Evolutionary conservation across 2,329 filamentous ascomycete genomes (phyloP).

Genomic region (Xylariales sp.): DNA sequence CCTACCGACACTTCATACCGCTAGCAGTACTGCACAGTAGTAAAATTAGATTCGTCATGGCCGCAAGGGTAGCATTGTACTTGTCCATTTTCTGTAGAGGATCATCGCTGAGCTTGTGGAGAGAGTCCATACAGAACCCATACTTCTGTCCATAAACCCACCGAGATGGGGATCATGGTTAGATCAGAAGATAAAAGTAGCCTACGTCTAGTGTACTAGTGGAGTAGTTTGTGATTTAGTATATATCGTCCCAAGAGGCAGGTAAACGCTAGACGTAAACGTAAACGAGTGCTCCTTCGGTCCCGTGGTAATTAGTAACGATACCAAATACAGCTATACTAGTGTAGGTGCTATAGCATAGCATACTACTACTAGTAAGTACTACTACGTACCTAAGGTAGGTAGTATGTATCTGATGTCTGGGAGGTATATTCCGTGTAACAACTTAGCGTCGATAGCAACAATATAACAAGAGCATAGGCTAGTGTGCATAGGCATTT

Average conservation of each 20-base stretch:
- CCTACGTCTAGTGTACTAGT: too few species aligned
- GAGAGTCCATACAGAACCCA: background rate
- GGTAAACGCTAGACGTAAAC: conserved; percentile 13
- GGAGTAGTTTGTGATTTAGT: too few species aligned
- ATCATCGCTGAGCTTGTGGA: conserved; percentile 17
- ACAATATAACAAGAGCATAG: too few species aligned
- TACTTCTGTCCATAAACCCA: background rate
- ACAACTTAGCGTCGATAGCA: too few species aligned
- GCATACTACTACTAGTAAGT: too few species aligned
- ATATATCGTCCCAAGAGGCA: background rate
- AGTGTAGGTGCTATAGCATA: too few species aligned
- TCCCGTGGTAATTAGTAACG: conserved; percentile 27
- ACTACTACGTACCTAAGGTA: too few species aligned
- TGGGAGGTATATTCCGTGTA: too few species aligned
- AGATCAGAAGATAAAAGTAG: too few species aligned
- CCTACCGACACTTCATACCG: background rate
- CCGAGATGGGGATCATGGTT: background rate
- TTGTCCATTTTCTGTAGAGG: conserved; percentile 18
- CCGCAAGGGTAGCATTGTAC: background rate
- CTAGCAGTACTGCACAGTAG: background rate
- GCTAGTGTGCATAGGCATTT: too few species aligned
- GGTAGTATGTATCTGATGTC: too few species aligned
- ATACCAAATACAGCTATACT: background rate
- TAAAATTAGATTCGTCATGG: conserved; percentile 16
- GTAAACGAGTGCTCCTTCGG: conserved; percentile 17